A percentile compares a stretch with the other conserved stretches of the same genome.
These are phyloP conservation scores for Caloboletus firmus DNA, from an alignment of 1,284 basidiomycete species.

Conservation along the genomic window DNA sequence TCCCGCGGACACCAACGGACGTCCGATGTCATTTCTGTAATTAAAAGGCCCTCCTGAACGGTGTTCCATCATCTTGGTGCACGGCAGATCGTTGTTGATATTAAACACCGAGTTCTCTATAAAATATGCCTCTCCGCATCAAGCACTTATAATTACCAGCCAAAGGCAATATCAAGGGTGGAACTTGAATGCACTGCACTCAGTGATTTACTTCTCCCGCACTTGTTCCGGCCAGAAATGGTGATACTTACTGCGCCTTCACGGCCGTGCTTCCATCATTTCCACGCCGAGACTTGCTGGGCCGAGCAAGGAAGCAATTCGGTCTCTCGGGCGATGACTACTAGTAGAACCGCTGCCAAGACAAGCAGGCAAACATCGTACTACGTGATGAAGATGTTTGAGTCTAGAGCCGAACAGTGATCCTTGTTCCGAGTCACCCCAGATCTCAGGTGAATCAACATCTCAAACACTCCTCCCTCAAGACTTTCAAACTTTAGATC, in stretches of 20 bases:
- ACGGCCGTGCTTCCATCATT: neutral
- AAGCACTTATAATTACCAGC: too few species aligned
- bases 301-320: neutral
- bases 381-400: neutral
- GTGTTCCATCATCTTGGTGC: too few species aligned
- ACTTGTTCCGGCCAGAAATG: too few species aligned
- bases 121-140: too few species aligned
- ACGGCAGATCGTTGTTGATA: too few species aligned
- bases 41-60: too few species aligned
- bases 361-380: too few species aligned
- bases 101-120: too few species aligned
- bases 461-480: neutral
- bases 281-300: neutral
- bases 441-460: neutral
- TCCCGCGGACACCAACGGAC: neutral
- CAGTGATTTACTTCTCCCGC: too few species aligned
- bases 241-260: too few species aligned
- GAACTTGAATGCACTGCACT: too few species aligned
- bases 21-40: slow-evolving; percentile 3
- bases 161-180: too few species aligned
- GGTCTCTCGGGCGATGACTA: neutral
- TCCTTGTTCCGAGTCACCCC: neutral
- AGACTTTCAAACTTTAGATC: neutral
- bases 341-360: neutral
- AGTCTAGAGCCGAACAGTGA: neutral